phyloP scores from a whole-genome alignment of 805 yeast genomes.

The Sungouiella blattae region DNA sequence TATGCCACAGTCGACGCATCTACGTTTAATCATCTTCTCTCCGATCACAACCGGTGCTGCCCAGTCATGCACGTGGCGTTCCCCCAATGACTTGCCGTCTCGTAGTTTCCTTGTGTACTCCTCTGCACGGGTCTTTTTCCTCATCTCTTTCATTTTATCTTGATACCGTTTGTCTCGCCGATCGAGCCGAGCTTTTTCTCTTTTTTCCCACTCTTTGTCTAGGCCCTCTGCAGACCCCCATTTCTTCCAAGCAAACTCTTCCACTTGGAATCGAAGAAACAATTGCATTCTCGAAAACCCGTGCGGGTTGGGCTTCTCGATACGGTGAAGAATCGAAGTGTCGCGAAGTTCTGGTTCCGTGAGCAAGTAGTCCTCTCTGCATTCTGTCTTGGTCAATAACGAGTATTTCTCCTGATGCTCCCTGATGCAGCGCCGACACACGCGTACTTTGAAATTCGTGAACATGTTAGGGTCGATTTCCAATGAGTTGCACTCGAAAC shows the following conservation, averaged over 20 bases:
- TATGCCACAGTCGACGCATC: constrained; percentile 80
- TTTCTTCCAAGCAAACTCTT: constrained; percentile 84
- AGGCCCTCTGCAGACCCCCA: constrained; percentile 91
- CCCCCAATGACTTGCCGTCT: constrained; percentile 51
- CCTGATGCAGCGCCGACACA: constrained; percentile 75
- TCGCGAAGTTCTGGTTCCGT: constrained; percentile 93
- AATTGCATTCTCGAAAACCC: constrained; percentile 92
- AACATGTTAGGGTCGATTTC: constrained; percentile 75
- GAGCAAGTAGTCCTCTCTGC: constrained; percentile 83
- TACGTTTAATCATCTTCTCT: constrained; percentile 43
- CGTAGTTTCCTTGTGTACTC: constrained; percentile 71
- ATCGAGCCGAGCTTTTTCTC: constrained; percentile 69
- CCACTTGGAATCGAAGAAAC: constrained; percentile 87
- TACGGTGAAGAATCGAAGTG: constrained; percentile 57
- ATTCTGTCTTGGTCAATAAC: constrained; percentile 89
- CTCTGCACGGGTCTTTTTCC: constrained; percentile 89
- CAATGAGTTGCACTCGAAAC: constrained; percentile 76
- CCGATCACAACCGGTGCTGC: constrained; percentile 48
- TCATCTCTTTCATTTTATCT: constrained; percentile 78
- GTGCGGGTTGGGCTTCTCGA: constrained; percentile 94
- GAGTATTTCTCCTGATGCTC: constrained; percentile 84
- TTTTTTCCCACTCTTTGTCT: constrained; percentile 87
- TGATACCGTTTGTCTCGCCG: constrained; percentile 79
- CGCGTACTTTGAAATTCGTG: constrained; percentile 65
- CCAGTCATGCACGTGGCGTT: constrained; percentile 75